Evolutionary conservation across 116 monocot species (phyloP).

Genomic region (Trichopus zeylanicus): DNA sequence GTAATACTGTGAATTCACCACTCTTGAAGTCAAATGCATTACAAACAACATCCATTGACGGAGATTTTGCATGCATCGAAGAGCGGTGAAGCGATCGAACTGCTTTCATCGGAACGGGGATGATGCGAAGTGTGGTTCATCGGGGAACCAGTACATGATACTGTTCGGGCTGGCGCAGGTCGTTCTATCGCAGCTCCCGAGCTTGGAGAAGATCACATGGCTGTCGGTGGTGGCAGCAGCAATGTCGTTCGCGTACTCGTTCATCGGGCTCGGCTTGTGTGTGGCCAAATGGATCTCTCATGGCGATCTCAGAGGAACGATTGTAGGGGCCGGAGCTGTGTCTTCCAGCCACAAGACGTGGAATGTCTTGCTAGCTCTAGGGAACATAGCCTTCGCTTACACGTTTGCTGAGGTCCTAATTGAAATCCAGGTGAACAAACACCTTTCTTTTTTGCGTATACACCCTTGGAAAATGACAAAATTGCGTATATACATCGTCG

Average conservation of each 20-base stretch:
- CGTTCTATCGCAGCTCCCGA: conserved; percentile 40
- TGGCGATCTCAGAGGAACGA: conserved; percentile 13
- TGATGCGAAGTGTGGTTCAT: conserved; percentile 14
- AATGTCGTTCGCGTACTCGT: conserved; percentile 43
- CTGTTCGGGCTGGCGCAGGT: conserved; percentile 27
- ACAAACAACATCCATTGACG: conserved; percentile 14
- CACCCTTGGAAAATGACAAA: no score
- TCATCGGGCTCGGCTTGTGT: conserved; percentile 45
- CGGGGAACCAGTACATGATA: conserved; percentile 30
- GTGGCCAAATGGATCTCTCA: conserved; percentile 24
- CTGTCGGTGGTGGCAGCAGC: conserved; percentile 34
- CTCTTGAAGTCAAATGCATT: conserved; percentile 43
- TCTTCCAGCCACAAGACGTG: conserved; percentile 18
- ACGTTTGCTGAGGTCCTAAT: conserved; percentile 53
- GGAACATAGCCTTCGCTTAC: conserved; percentile 48
- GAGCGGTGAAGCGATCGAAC: conserved; percentile 35
- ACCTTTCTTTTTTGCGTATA: no score
- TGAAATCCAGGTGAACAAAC: conserved; percentile 31
- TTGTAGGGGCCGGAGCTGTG: conserved; percentile 4
- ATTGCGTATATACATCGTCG: no score
- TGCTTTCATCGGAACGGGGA: conserved; percentile 36
- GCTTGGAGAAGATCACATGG: conserved; percentile 52
- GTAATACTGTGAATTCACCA: conserved; percentile 40
- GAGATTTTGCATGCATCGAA: neutral
- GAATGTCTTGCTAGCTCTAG: conserved; percentile 29